These are phyloP conservation scores for Fusarium nelsonii DNA, from an alignment of 2,329 filamentous ascomycete genomes.

Conservation along the genomic window DNA sequence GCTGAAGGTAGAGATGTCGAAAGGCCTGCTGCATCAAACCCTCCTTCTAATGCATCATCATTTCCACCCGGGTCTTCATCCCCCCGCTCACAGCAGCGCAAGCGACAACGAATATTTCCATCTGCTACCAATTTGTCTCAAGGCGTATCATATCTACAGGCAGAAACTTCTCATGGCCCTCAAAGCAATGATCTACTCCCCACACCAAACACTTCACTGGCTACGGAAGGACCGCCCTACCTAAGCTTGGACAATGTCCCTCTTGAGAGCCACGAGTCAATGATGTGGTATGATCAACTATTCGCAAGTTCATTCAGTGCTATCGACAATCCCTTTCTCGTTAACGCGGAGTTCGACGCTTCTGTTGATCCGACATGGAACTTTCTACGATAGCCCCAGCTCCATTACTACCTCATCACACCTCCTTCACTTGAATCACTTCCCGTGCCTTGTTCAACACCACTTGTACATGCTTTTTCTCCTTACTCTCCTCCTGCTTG, in stretches of 20 bases:
- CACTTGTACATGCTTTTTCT: slow-evolving; percentile 33
- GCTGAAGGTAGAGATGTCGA: neutral
- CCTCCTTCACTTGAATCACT: slow-evolving; percentile 26
- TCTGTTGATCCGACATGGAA: slow-evolving; percentile 52
- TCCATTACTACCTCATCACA: slow-evolving; percentile 1
- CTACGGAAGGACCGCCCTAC: neutral
- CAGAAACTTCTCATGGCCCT: neutral
- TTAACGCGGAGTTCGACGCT: slow-evolving; percentile 51
- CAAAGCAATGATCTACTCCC: neutral
- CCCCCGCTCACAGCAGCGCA: slow-evolving; percentile 7
- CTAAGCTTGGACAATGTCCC: slow-evolving; percentile 26
- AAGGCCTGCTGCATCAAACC: neutral
- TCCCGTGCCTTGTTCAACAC: slow-evolving; percentile 21
- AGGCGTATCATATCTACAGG: neutral
- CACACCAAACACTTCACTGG: neutral
- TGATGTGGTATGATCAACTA: slow-evolving; percentile 53
- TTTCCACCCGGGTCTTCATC: neutral
- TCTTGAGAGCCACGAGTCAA: slow-evolving; percentile 51
- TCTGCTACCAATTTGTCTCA: neutral
- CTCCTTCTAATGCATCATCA: neutral
- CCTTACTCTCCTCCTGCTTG: neutral
- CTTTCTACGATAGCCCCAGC: slow-evolving; percentile 39
- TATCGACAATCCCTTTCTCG: slow-evolving; percentile 52
- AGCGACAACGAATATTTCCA: slow-evolving; percentile 2
- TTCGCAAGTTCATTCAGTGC: slow-evolving; percentile 53